These are phyloP conservation scores for Beauveria scarabaeidicola DNA, from an alignment of 2,329 filamentous ascomycete genomes.

Conservation along the genomic window DNA sequence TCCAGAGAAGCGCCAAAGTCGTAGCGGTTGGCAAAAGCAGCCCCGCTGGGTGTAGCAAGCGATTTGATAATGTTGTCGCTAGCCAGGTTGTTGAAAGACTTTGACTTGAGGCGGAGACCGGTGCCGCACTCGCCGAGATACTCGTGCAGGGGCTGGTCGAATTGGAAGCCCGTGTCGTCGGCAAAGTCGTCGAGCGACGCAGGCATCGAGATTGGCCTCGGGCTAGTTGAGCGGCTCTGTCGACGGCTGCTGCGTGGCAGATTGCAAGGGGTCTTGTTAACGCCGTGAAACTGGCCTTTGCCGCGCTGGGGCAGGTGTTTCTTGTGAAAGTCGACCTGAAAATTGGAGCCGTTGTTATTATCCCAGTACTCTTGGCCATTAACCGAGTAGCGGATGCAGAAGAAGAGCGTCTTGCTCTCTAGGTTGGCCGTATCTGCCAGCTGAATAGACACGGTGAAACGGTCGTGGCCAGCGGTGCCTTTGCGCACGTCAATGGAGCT, in stretches of 20 bases:
- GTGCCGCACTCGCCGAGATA: conserved; percentile 55
- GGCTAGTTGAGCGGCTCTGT: conserved; percentile 28
- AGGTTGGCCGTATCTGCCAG: conserved; percentile 84
- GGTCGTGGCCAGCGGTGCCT: conserved; percentile 61
- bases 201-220: conserved; percentile 46
- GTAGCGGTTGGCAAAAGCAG: conserved; percentile 86
- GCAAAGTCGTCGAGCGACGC: conserved; percentile 65
- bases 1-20: conserved; percentile 90
- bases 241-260: conserved; percentile 62
- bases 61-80: conserved; percentile 50
- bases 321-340: conserved; percentile 88
- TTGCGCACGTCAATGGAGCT: conserved; percentile 65
- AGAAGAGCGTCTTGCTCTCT: conserved; percentile 83
- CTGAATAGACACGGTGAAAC: conserved; percentile 92
- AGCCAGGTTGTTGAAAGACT: conserved; percentile 54
- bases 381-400: conserved; percentile 84
- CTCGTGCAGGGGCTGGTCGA: conserved; percentile 51
- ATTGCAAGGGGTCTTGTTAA: conserved; percentile 41
- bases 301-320: conserved; percentile 56
- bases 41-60: conserved; percentile 49
- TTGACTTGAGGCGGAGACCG: conserved; percentile 62
- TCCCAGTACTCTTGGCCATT: conserved; percentile 88
- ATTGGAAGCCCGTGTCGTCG: conserved; percentile 48
- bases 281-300: conserved; percentile 44
- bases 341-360: conserved; percentile 81